phyloP scores from a whole-genome alignment of 192 early-diverging fungal genomes.

The Geranomyces variabilis region DNA sequence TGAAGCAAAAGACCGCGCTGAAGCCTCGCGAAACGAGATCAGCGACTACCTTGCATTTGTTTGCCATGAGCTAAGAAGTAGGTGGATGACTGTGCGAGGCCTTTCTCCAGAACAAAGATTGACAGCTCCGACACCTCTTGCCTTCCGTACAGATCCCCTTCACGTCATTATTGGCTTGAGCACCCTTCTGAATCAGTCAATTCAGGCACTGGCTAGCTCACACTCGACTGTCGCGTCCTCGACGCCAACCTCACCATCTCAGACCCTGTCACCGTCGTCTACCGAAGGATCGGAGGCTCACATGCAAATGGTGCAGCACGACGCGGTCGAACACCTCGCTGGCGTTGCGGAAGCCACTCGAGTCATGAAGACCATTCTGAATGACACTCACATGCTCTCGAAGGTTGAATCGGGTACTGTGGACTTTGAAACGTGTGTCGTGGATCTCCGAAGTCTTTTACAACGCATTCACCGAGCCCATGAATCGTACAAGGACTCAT shows the following conservation, averaged over 20 bases:
- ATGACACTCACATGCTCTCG: constrained; percentile 36
- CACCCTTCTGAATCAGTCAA: constrained; percentile 26
- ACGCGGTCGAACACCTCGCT: constrained; percentile 27
- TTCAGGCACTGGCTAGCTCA: not conserved
- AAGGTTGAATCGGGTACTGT: constrained; percentile 30
- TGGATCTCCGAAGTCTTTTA: constrained; percentile 20
- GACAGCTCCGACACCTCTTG: not conserved
- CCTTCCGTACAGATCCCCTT: constrained; percentile 25
- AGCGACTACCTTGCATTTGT: constrained; percentile 40
- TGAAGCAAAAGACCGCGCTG: constrained; percentile 42
- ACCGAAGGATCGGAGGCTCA: not conserved
- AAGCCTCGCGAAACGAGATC: constrained; percentile 26
- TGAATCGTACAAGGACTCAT: not conserved
- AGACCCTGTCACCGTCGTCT: not conserved
- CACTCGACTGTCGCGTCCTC: not conserved
- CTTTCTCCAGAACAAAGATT: not conserved
- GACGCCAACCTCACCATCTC: not conserved
- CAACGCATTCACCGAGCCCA: constrained; percentile 25
- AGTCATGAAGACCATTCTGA: constrained; percentile 38
- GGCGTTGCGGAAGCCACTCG: constrained; percentile 31
- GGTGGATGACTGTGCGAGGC: not conserved
- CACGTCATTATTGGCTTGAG: constrained; percentile 40
- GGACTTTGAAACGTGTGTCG: constrained; percentile 15
- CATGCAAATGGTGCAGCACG: constrained; percentile 3
- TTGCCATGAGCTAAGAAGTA: constrained; percentile 45